Conservation (phyloP, 2,329 filamentous ascomycete genomes). For the Aspergillus ruber region DNA sequence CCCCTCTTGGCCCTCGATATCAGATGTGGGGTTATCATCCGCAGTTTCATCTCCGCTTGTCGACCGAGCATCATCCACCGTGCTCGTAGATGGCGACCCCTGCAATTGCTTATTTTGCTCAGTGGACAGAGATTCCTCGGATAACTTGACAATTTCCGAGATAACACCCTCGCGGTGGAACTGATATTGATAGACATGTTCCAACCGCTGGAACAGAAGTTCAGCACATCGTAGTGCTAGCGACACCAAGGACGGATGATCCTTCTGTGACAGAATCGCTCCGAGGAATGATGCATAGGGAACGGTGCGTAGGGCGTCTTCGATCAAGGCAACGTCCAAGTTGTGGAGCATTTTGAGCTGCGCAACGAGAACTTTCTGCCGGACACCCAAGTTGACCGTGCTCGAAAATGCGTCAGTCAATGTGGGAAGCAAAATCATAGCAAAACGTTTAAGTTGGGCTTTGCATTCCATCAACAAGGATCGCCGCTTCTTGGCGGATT, state of each 20-base stretch:
- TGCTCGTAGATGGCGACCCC: constrained; percentile 13
- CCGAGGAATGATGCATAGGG: constrained; percentile 94
- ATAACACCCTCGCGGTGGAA: constrained; percentile 97
- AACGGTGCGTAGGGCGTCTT: constrained; percentile 78
- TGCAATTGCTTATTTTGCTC: constrained; percentile 13
- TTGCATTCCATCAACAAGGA: constrained; percentile 77
- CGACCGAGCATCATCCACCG: constrained; percentile 5
- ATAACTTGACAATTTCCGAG: constrained; percentile 77
- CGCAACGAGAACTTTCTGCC: constrained; percentile 91
- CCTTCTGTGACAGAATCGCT: constrained; percentile 90
- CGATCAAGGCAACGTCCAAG: constrained; percentile 74
- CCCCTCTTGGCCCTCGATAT: constrained; percentile 48
- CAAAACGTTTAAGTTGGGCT: constrained; percentile 80
- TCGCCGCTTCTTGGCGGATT: constrained; percentile 69
- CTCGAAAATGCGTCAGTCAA: constrained; percentile 95
- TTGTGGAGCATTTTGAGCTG: constrained; percentile 98
- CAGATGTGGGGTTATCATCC: constrained; percentile 27
- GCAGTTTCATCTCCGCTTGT: constrained; percentile 22
- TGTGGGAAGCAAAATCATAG: constrained; percentile 86
- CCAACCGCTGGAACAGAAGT: constrained; percentile 74
- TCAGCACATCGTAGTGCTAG: constrained; percentile 85
- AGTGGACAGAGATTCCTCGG: constrained; percentile 39
- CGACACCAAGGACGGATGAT: constrained; percentile 80
- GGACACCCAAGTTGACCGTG: constrained; percentile 89
- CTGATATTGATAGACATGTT: constrained; percentile 86